A percentile compares a stretch with the other conserved stretches of the same genome.
Evolutionary conservation across 208 protist species (phyloP).

Genomic region (Leishmania arabica): DNA sequence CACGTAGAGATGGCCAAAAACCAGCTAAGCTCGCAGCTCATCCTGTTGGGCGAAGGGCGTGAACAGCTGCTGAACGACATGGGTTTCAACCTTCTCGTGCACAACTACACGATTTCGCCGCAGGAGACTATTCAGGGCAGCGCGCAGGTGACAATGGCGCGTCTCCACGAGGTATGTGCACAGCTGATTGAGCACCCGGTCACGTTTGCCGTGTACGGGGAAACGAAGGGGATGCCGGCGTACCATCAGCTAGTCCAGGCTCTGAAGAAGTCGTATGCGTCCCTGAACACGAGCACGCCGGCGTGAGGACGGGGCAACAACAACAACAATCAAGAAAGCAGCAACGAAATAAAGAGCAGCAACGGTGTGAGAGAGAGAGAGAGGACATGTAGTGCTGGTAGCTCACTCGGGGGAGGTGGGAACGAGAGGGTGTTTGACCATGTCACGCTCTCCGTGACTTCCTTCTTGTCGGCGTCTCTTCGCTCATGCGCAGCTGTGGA

Average conservation of each 20-base stretch:
- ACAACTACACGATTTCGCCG: conserved; percentile 80
- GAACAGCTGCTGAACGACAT: conserved; percentile 89
- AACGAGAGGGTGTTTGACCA: neutral
- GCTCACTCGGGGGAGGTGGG: neutral
- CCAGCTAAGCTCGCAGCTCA: conserved; percentile 83
- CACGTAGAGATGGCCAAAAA: conserved; percentile 92
- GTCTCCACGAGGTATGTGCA: conserved; percentile 61
- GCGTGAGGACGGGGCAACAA: neutral
- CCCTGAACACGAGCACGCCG: conserved; percentile 31
- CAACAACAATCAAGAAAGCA: neutral
- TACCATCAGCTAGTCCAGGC: conserved; percentile 54
- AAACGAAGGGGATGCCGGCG: conserved; percentile 62
- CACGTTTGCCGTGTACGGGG: conserved; percentile 82
- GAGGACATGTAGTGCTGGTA: neutral
- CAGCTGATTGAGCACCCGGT: conserved; percentile 68
- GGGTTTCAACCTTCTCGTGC: conserved; percentile 86
- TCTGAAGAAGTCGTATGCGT: conserved; percentile 53
- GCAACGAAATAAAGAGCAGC: neutral
- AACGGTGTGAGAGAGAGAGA: neutral
- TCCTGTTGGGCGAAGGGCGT: conserved; percentile 81
- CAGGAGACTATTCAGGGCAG: conserved; percentile 73
- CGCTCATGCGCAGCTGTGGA: neutral
- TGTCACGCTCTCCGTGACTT: neutral
- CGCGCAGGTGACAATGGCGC: conserved; percentile 65
- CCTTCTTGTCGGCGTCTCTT: neutral